phyloP scores from a whole-genome alignment of 306 rosid genomes.

The Dicorynia guianensis region DNA sequence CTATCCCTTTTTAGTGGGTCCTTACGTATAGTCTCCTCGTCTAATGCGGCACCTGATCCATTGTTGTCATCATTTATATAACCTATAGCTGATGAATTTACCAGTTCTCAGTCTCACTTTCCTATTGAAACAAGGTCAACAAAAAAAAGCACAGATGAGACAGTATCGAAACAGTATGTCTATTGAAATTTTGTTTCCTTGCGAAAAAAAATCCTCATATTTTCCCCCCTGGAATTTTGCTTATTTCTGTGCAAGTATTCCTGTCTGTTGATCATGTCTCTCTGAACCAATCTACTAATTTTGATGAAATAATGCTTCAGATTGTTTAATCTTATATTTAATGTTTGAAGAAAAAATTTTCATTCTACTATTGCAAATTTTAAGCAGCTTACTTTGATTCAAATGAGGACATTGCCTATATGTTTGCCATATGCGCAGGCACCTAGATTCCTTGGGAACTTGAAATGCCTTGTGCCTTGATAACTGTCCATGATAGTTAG shows the following conservation, averaged over 20 bases:
- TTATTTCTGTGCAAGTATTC: slow-evolving; percentile 20
- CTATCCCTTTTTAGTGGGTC: slow-evolving; percentile 88
- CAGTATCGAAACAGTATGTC: slow-evolving; percentile 62
- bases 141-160: slow-evolving; percentile 65
- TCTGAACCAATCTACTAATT: slow-evolving; percentile 35
- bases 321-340: slow-evolving; percentile 10
- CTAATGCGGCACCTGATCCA: slow-evolving; percentile 87
- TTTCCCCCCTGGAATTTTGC: slow-evolving; percentile 14
- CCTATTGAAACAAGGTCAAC: slow-evolving; percentile 64
- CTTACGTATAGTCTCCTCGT: slow-evolving; percentile 69
- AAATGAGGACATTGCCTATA: not conserved
- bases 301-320: slow-evolving; percentile 19
- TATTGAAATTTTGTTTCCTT: slow-evolving; percentile 9
- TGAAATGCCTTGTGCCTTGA: slow-evolving; percentile 13
- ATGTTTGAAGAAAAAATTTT: slow-evolving; percentile 15
- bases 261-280: slow-evolving; percentile 21
- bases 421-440: not conserved
- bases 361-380: slow-evolving; percentile 11
- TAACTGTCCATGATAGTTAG: not conserved
- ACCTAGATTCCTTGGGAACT: not conserved
- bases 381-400: not conserved
- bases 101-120: slow-evolving; percentile 63
- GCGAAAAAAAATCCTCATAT: not conserved
- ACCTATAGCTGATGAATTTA: slow-evolving; percentile 80
- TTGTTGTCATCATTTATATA: slow-evolving; percentile 81